Base-by-base conservation (phyloP, 495 filamentous ascomycete species). In the Hypoxylon lienhwacheense region DNA sequence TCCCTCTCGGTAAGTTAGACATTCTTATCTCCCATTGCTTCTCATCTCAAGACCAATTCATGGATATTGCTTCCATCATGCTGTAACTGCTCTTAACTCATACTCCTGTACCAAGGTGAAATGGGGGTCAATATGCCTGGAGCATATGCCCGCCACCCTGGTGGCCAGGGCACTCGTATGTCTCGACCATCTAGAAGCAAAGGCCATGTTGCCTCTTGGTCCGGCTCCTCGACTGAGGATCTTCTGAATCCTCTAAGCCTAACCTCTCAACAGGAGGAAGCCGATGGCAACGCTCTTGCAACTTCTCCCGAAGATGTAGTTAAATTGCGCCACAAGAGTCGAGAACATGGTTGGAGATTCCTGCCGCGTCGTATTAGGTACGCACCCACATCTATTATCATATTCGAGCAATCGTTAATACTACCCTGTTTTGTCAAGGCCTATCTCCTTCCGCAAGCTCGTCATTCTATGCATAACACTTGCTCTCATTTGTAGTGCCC, bases 341-440 rank as follows among this genome's bases (percentile, higher is more conserved):
- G 32, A 47, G 46, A 14, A 24, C 7, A 22, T 15, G 22, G 24
- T 6, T 56, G 52, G 52, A 53, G 11, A 6, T 39, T 56, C 16
- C 25, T 53, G 3, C 36, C 47, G 11, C 42, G 47, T n/a, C 41
- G 36, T 28, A 29, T 53, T n/a, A 61, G 58, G 51, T 56, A 54
- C 24, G 41, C 37, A 15, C n/a, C 12, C 11, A 45, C 32, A 10
- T 24, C 41, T 25, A 42, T 28, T 12, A 12, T 6, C 11, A 7
- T 4, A 22, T 10, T 17, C 51, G 20, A 26, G 21, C 48, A 29
- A 43, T 47, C 35, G 46, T 65, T 67, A 67, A 67, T 65, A 43
- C 33, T 42, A 52, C 39, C 19, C 4, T 33, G 20, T 31, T 34
- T 10, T 39, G n/a, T 12, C 39, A 60, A 67, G 65, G 29, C 55